These are phyloP conservation scores for Verticillium nonalfalfae DNA, from an alignment of 2,329 filamentous ascomycete genomes.

Conservation along the genomic window DNA sequence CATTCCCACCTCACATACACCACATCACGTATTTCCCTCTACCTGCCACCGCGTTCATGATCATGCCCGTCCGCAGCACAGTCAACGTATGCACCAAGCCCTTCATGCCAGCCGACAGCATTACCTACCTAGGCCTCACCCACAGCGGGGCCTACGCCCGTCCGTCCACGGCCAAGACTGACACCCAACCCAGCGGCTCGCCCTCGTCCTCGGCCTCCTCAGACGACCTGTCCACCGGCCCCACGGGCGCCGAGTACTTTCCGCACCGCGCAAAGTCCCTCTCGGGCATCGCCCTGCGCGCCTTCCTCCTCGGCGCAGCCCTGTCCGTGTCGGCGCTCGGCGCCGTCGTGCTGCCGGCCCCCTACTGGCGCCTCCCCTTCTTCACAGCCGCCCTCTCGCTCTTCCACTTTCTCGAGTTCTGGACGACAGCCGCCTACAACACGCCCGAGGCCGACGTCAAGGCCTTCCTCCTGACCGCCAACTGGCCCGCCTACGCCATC, in stretches of 20 bases:
- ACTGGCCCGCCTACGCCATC: slow-evolving; percentile 77
- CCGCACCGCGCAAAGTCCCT: slow-evolving; percentile 49
- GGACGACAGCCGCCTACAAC: slow-evolving; percentile 80
- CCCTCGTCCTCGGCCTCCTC: slow-evolving; percentile 12
- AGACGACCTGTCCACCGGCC: slow-evolving; percentile 8
- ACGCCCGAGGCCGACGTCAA: slow-evolving; percentile 63
- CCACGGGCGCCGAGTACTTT: slow-evolving; percentile 24
- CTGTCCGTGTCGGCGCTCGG: slow-evolving; percentile 28
- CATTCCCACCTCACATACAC: too few species aligned
- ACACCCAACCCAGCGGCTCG: slow-evolving; percentile 8
- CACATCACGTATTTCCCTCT: background rate
- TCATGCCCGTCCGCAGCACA: background rate
- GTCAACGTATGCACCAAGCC: background rate
- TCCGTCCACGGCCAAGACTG: slow-evolving; percentile 9
- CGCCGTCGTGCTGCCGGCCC: slow-evolving; percentile 28
- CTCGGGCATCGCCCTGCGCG: slow-evolving; percentile 51
- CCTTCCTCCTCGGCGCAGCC: slow-evolving; percentile 45
- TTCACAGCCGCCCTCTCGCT: slow-evolving; percentile 64
- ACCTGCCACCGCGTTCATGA: too few species aligned
- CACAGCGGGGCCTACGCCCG: background rate
- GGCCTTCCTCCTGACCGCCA: slow-evolving; percentile 78
- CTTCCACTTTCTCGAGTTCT: slow-evolving; percentile 98
- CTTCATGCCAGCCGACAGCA: background rate
- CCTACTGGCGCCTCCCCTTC: slow-evolving; percentile 57
- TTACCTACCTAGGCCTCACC: slow-evolving; percentile 1